A percentile compares a stretch with the other conserved stretches of the same genome.
These are phyloP conservation scores for Waltergamsia citrina DNA, from an alignment of 2,329 filamentous ascomycete species.

Conservation along the genomic window DNA sequence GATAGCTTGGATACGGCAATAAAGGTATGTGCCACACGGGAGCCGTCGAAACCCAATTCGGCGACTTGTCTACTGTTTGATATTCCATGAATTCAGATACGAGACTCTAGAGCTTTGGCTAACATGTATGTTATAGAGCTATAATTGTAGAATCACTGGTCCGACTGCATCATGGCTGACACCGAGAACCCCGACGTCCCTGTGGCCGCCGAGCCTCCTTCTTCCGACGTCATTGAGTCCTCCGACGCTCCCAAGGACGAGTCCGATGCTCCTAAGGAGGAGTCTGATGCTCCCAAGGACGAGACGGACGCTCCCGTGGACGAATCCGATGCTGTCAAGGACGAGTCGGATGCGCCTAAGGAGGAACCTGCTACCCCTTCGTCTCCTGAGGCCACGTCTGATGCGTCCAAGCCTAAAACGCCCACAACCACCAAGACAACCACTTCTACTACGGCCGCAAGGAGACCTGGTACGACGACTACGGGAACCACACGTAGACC, in stretches of 20 bases:
- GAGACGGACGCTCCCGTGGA: background rate
- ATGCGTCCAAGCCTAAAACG: slow-evolving; percentile 20
- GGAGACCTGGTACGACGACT: slow-evolving; percentile 23
- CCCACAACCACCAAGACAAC: slow-evolving; percentile 17
- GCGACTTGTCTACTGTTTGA: too few species aligned
- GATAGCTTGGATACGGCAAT: background rate
- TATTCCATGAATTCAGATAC: too few species aligned
- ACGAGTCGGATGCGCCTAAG: slow-evolving; percentile 4
- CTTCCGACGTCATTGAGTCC: too few species aligned
- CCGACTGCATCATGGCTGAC: slow-evolving; percentile 14
- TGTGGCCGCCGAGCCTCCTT: too few species aligned
- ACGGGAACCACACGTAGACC: slow-evolving; percentile 22
- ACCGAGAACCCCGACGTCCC: slow-evolving; percentile 1
- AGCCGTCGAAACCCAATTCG: background rate
- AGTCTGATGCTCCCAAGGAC: slow-evolving; percentile 3
- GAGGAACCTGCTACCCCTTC: slow-evolving; percentile 16
- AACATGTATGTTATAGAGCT: too few species aligned
- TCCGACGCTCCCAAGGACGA: slow-evolving; percentile 19
- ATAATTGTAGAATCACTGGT: slow-evolving; percentile 9
- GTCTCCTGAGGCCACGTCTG: slow-evolving; percentile 18
- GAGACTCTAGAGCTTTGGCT: too few species aligned
- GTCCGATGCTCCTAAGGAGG: slow-evolving; percentile 6
- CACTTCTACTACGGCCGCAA: slow-evolving; percentile 18
- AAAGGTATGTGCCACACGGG: background rate
- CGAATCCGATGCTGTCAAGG: slow-evolving; percentile 1